A percentile compares a stretch with the other conserved stretches of the same genome.
phyloP scores from a whole-genome alignment of 768 basidiomycete genomes.

The Leccinellum rugosiceps region DNA sequence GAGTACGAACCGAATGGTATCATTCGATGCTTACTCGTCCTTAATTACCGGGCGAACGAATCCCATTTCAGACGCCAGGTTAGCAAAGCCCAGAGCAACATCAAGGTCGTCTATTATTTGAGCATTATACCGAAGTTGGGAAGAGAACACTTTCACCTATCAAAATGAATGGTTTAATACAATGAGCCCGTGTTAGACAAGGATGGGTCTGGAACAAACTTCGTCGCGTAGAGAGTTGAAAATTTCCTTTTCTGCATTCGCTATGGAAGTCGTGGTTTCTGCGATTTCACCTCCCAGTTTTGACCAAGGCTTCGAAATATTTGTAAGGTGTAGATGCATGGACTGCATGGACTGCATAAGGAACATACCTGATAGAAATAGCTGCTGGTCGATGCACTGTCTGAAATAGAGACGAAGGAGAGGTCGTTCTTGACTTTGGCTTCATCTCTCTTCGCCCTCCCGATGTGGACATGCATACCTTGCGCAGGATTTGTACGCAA shows the following conservation, averaged over 20 bases:
- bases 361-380: constrained; percentile 61
- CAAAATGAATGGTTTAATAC: neutral
- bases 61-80: constrained; percentile 72
- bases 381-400: constrained; percentile 61
- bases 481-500: constrained; percentile 64
- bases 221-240: constrained; percentile 68
- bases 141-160: constrained; percentile 61
- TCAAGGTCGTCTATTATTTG: constrained; percentile 86
- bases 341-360: neutral
- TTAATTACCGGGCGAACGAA: constrained; percentile 69
- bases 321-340: neutral
- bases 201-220: constrained; percentile 34
- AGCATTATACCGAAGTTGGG: constrained; percentile 67
- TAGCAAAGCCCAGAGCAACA: constrained; percentile 76
- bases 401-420: constrained; percentile 56
- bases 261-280: constrained; percentile 51
- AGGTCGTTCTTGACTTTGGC: constrained; percentile 42
- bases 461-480: constrained; percentile 75
- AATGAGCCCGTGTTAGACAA: constrained; percentile 1
- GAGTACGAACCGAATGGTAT: neutral
- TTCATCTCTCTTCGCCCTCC: constrained; percentile 61
- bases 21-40: constrained; percentile 53
- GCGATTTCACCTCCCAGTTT: constrained; percentile 66
- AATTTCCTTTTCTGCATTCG: constrained; percentile 63
- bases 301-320: constrained; percentile 60